Percentiles rank a stretch among this genome's conserved stretches.
phyloP scores from a whole-genome alignment of 768 basidiomycete genomes.

The Pisolithus orientalis region DNA sequence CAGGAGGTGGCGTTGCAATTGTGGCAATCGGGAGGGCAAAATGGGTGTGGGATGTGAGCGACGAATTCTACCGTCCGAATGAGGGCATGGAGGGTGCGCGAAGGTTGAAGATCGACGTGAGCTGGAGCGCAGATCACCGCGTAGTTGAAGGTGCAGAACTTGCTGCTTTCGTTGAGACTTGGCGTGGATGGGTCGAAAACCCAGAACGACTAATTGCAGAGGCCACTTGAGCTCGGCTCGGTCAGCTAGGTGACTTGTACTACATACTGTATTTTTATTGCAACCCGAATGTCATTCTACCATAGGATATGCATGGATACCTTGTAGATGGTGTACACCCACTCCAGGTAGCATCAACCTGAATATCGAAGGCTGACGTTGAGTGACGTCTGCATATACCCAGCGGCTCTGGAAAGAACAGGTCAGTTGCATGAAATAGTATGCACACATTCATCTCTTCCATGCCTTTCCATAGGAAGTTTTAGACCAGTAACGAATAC shows the following conservation, averaged over 20 bases:
- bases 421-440: no score
- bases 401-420: no score
- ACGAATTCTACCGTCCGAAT: conserved; percentile 24
- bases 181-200: conserved; percentile 73
- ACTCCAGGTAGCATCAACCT: no score
- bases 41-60: conserved; percentile 69
- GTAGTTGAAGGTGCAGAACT: conserved; percentile 87
- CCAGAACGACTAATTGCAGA: conserved; percentile 64
- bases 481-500: no score
- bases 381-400: no score
- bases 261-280: neutral
- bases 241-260: neutral
- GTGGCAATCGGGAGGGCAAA: conserved; percentile 74
- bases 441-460: no score
- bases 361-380: no score
- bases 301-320: no score
- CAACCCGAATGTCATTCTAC: neutral
- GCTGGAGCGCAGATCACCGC: conserved; percentile 85
- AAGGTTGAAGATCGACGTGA: conserved; percentile 56
- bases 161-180: conserved; percentile 81
- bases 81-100: conserved; percentile 33
- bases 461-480: no score
- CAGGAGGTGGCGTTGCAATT: conserved; percentile 80
- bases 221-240: conserved; percentile 32
- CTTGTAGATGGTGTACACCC: no score